Evolutionary conservation across 2,329 filamentous ascomycete genomes (phyloP), one percentile per base, ranked within the genome.

Genomic region (Apiospora aurea): DNA sequence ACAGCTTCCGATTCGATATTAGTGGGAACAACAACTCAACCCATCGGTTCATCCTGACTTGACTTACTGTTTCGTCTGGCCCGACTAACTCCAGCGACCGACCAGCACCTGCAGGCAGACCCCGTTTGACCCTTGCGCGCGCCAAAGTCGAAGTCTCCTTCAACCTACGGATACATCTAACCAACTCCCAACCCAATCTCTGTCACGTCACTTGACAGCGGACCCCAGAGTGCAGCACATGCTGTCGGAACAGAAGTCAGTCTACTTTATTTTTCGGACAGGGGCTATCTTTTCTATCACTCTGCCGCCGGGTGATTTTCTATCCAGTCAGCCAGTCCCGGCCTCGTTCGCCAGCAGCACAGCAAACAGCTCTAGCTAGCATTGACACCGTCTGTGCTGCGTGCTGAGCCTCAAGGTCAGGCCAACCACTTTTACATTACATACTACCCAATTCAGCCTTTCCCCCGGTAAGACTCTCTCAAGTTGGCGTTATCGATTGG

Each of bases 401-500:
- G 18, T 41, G 57, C 57, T 38, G 57, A 64, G 57, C 57, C 57
- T 64, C 57, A n/a, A 64, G 57, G 57, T 64, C 38, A 38, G 57
- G 29, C 29, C 57, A 64, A n/a, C 29, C 34, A n/a, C 34, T 41
- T 38, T 41, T 41, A 64, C 57, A 41, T 64, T 64, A 41, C 57
- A 64, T 64, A 11, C 57, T 64, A 64, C 57, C 57, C 41, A 64
- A 41, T 64, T n/a, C 67, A 69, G 67, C 67, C 67, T 49, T 38
- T 69, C 67, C 67, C 26, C 67, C 67, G 67, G 57, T 64, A 64
- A 41, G 57, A 38, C n/a, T n/a, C 47, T 24, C 21, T n/a, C 53
- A 41, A 64, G 57, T 41, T n/a, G 57, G 44, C 67, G 67, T 49
- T 69, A 69, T 69, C 67, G 67, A 69, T 69, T 69, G 67, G 26